These are phyloP conservation scores for Hypoxylon fragiforme DNA, from an alignment of 495 filamentous ascomycete species.

Conservation along the genomic window DNA sequence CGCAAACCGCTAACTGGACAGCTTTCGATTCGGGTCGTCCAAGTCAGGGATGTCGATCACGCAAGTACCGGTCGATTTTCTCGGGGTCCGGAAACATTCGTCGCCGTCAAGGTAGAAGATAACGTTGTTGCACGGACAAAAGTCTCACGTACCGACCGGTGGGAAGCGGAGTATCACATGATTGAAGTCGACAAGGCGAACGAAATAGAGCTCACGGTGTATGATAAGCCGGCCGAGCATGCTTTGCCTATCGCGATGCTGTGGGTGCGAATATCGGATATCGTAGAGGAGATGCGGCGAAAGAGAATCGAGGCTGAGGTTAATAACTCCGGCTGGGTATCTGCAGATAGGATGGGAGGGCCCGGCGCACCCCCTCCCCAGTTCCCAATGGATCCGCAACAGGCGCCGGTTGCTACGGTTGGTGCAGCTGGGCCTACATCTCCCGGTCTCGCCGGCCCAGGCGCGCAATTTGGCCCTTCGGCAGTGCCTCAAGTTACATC, in stretches of 20 bases:
- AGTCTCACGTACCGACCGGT: conserved; percentile 81
- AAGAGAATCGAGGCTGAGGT: conserved; percentile 97
- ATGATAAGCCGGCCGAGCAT: conserved; percentile 89
- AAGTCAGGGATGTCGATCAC: conserved; percentile 94
- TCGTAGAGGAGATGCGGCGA: conserved; percentile 93
- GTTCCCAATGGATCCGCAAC: conserved; percentile 56
- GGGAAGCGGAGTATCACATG: conserved; percentile 86
- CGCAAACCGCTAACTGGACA: conserved; percentile 91
- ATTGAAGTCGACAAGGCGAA: conserved; percentile 97
- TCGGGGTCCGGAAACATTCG: conserved; percentile 88
- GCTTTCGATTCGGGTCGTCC: conserved; percentile 80
- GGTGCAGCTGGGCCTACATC: conserved; percentile 39
- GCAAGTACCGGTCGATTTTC: conserved; percentile 84
- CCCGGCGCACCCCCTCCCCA: conserved; percentile 47
- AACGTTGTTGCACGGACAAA: conserved; percentile 86
- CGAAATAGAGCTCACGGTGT: conserved; percentile 96
- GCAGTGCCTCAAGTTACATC: conserved; percentile 51
- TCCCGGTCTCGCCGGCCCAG: conserved; percentile 20
- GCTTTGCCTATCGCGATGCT: conserved; percentile 91
- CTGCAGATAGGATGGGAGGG: conserved; percentile 86
- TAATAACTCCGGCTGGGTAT: conserved; percentile 90
- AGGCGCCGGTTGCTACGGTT: conserved; percentile 42
- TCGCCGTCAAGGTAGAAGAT: conserved; percentile 96
- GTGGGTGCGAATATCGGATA: conserved; percentile 96
- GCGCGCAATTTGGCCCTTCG: conserved; percentile 29